Percentiles rank a stretch among this genome's conserved stretches.
Conservation (phyloP, 176 grass and related monocot genomes). For the Oryza glumipatula region DNA sequence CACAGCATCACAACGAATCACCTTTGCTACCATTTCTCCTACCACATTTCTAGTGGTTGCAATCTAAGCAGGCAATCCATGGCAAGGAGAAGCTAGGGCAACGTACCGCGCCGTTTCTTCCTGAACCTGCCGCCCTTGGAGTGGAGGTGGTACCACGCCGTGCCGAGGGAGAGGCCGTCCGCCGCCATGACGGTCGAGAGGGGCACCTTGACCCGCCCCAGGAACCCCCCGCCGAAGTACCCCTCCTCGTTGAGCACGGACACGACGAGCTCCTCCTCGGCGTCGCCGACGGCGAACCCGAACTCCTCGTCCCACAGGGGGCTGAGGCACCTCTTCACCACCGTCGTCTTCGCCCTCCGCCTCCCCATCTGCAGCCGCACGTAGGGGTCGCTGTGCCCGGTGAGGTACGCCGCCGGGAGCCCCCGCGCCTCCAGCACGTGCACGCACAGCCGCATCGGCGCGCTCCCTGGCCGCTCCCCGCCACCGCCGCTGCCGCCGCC, state of each 20-base stretch:
- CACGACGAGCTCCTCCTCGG: constrained; percentile 71
- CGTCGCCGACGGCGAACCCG: constrained; percentile 68
- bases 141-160: constrained; percentile 77
- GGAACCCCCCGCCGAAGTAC: constrained; percentile 62
- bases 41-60: not conserved
- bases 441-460: constrained; percentile 80
- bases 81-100: not conserved
- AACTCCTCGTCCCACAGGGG: constrained; percentile 88
- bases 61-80: not conserved
- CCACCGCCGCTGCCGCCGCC: constrained; percentile 30
- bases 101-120: constrained; percentile 72
- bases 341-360: constrained; percentile 59
- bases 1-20: not conserved
- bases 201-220: constrained; percentile 67
- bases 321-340: constrained; percentile 74
- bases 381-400: constrained; percentile 74
- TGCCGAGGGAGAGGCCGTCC: constrained; percentile 66
- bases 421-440: constrained; percentile 84
- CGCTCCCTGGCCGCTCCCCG: constrained; percentile 9
- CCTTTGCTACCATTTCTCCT: not conserved
- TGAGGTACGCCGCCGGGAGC: constrained; percentile 59
- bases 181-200: constrained; percentile 60
- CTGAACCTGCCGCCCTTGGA: constrained; percentile 70
- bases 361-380: constrained; percentile 79
- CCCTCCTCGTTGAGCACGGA: constrained; percentile 77